Percentiles rank a stretch among this genome's conserved stretches.
Conservation (phyloP, 192 early-diverging fungal species). For the Backusella morwellensis region DNA sequence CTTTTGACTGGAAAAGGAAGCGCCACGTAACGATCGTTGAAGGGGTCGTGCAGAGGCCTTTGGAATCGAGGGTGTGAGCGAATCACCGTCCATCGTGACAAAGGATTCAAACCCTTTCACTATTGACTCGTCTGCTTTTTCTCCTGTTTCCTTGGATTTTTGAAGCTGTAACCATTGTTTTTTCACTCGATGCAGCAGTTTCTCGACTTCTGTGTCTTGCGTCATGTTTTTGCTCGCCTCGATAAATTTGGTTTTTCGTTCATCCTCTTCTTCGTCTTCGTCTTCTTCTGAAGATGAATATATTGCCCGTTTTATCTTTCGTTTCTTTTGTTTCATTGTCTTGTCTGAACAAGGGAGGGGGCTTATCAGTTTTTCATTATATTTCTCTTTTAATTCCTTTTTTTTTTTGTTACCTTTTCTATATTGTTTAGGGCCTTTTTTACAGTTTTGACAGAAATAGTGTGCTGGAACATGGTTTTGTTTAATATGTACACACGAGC, state of each 20-base stretch:
- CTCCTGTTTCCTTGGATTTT: not conserved
- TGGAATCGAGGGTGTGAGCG: conserved; percentile 3
- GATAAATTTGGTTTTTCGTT: not conserved
- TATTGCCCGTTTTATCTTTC: not conserved
- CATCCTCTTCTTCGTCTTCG: not conserved
- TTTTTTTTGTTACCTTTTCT: conserved; percentile 2
- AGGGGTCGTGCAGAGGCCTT: conserved; percentile 6
- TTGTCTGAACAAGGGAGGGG: not conserved
- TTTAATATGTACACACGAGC: conserved; percentile 74
- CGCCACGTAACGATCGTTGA: not conserved
- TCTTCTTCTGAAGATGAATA: not conserved
- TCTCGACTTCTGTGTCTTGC: conserved; percentile 2
- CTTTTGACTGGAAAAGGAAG: conserved; percentile 3
- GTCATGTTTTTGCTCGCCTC: not conserved
- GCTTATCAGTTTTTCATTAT: not conserved
- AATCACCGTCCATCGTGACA: conserved; percentile 1
- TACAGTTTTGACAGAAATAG: conserved; percentile 85
- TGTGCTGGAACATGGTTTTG: conserved; percentile 77
- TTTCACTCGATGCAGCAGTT: conserved; percentile 2
- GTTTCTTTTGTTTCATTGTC: not conserved
- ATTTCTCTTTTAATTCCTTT: not conserved
- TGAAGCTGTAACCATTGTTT: conserved; percentile 10
- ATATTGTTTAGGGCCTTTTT: not conserved
- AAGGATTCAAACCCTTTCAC: not conserved
- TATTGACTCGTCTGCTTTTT: not conserved